A percentile compares a stretch with the other conserved stretches of the same genome.
Conservation (phyloP, 495 filamentous ascomycete species). For the Xeromyces bisporus region DNA sequence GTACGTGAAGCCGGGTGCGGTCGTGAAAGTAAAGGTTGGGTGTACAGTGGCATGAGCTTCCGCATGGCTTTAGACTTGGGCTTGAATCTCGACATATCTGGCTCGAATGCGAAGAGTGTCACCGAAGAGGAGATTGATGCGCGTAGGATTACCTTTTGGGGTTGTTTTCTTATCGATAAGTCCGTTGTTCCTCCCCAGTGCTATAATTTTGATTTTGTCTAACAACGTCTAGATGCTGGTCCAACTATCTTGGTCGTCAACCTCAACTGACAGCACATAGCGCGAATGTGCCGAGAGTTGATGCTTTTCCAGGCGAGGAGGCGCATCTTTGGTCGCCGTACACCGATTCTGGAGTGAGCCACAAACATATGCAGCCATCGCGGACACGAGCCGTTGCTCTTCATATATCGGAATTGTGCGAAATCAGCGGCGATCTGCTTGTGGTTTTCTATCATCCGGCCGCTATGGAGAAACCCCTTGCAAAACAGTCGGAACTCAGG, state of each 20-base stretch:
- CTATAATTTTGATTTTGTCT: constrained; percentile 4
- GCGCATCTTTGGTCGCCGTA: constrained; percentile 75
- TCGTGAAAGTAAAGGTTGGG: constrained; percentile 89
- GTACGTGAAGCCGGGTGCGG: constrained; percentile 93
- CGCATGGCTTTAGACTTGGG: constrained; percentile 96
- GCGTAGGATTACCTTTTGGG: constrained; percentile 87
- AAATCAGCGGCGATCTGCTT: constrained; percentile 85
- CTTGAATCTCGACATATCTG: constrained; percentile 68
- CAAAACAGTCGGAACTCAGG: constrained; percentile 71
- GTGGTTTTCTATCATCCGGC: constrained; percentile 79
- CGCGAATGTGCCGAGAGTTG: constrained; percentile 71
- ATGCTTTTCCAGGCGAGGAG: constrained; percentile 84
- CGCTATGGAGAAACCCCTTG: constrained; percentile 37
- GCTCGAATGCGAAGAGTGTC: constrained; percentile 40
- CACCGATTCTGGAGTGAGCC: constrained; percentile 60
- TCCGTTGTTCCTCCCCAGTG: constrained; percentile 15
- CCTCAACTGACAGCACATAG: constrained; percentile 68
- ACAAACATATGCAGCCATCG: constrained; percentile 58
- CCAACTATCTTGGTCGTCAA: constrained; percentile 86
- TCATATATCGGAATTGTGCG: constrained; percentile 69
- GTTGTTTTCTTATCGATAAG: constrained; percentile 97
- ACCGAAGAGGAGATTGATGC: constrained; percentile 79
- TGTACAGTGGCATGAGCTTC: constrained; percentile 96
- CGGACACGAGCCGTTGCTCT: constrained; percentile 67
- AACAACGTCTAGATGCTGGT: constrained; percentile 56